Percentiles rank a stretch among this genome's conserved stretches.
Conservation (phyloP, 805 yeast species). For the Nakazawaea molendinolei region DNA sequence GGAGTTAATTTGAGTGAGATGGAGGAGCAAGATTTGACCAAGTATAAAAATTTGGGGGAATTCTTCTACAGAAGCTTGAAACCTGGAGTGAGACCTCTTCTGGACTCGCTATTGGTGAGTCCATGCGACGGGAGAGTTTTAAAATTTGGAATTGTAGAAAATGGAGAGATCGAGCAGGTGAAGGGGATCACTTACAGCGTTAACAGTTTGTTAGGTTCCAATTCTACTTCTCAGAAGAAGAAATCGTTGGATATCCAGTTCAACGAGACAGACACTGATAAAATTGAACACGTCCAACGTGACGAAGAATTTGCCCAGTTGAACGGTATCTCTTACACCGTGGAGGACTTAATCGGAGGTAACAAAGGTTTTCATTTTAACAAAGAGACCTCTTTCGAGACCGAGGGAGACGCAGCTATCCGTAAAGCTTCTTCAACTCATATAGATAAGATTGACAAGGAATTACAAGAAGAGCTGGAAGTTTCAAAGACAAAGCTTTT, state of each 20-base stretch:
- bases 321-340: constrained; percentile 66
- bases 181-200: constrained; percentile 93
- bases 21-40: constrained; percentile 69
- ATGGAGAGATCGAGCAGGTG: constrained; percentile 92
- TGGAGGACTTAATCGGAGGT: constrained; percentile 62
- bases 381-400: constrained; percentile 40
- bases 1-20: constrained; percentile 89
- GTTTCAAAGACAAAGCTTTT: constrained; percentile 46
- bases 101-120: constrained; percentile 61
- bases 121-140: constrained; percentile 93
- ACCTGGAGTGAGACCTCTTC: constrained; percentile 76
- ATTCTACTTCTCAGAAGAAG: constrained; percentile 25
- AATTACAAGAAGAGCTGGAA: constrained; percentile 11
- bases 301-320: constrained; percentile 72
- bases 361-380: constrained; percentile 36
- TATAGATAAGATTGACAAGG: constrained; percentile 23
- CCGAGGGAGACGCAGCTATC: constrained; percentile 63
- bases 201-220: constrained; percentile 77
- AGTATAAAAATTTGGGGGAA: constrained; percentile 78
- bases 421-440: constrained; percentile 21
- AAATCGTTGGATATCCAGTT: constrained; percentile 45
- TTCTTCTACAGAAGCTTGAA: constrained; percentile 81
- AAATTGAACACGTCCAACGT: constrained; percentile 33
- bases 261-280: constrained; percentile 32
- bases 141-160: constrained; percentile 71